A percentile compares a stretch with the other conserved stretches of the same genome.
Conservation (phyloP, 768 basidiomycete species). For the Mycena venus region DNA sequence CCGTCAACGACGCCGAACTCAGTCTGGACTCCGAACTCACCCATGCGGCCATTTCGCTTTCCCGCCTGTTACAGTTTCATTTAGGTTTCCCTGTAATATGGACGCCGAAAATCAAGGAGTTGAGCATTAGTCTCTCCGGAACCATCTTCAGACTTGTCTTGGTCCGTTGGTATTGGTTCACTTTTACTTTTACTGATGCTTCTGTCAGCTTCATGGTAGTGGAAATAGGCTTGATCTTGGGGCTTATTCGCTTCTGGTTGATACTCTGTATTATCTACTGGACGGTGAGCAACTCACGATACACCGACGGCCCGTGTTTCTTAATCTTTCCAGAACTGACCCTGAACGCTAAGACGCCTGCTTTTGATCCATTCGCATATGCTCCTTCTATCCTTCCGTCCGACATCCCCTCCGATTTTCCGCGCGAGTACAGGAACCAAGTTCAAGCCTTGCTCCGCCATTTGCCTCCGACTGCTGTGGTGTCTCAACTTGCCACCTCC, state of each 20-base stretch:
- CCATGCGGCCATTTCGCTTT: constrained; percentile 66
- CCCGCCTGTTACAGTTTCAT: constrained; percentile 80
- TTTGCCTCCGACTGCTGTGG: constrained; percentile 62
- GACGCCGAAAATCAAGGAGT: constrained; percentile 64
- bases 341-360: constrained; percentile 63
- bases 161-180: constrained; percentile 55
- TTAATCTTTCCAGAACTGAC: constrained; percentile 66
- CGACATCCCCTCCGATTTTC: constrained; percentile 69
- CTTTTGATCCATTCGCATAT: constrained; percentile 74
- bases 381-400: constrained; percentile 67
- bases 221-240: constrained; percentile 68
- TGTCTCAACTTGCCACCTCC: constrained; percentile 70
- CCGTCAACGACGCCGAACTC: constrained; percentile 33
- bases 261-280: constrained; percentile 80
- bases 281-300: constrained; percentile 66
- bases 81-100: constrained; percentile 74
- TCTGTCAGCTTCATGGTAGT: constrained; percentile 64
- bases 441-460: constrained; percentile 71
- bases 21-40: constrained; percentile 43
- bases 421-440: constrained; percentile 69
- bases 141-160: constrained; percentile 64
- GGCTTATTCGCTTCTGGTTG: constrained; percentile 75
- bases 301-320: neutral
- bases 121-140: constrained; percentile 55
- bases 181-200: constrained; percentile 9